Evolutionary conservation across 163 green algal species (phyloP), one percentile per base, ranked within the genome.

Genomic region (Scenedesmus sp.): DNA sequence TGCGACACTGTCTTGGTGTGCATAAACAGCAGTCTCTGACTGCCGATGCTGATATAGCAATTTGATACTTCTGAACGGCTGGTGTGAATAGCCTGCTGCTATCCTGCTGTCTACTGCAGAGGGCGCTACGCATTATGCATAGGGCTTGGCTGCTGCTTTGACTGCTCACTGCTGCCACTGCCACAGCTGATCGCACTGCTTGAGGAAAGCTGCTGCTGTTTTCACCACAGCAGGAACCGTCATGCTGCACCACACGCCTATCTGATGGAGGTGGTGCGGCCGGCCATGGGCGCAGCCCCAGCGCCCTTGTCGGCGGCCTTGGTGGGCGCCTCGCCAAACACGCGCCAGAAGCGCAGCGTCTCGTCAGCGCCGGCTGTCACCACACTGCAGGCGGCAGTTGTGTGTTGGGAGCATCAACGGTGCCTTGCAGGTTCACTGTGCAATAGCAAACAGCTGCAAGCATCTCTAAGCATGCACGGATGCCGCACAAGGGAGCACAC

Each of bases 311-410:
- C 72, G 6, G 40, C 46, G 16, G 72, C 73, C 16, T 26, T 76
- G 16, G 56, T 33, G 1, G 88, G 81, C 0, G 85, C 46, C 89
- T 96, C 94, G 35, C 94, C 94, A 88, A 99, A 99, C 51, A 96
- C 96, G n/a, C 92, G 94, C 98, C 98, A 99, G 94, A 99, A 99
- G 72, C 98, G 95, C 83, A 99, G 94, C n/a, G 98, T 99, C 95
- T 99, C 98, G 92, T 99, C 98, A 12, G 98, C 98, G 24, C 97
- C 97, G 20, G 89, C 94, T 91, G 49, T 94, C 22, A 95, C 93
- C 46, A 99, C 97, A 33, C 94, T 96, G 65, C 65, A 40, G 65
- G 6, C 30, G 30, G 30, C 65, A 72, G 2, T 13, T 20, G 51
- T 61, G 24, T 1, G 51, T 26, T 61, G 12, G 51, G 13, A 24